Evolutionary conservation across 164 flowering plant genomes (phyloP).

Genomic region (Vitis cinerea): DNA sequence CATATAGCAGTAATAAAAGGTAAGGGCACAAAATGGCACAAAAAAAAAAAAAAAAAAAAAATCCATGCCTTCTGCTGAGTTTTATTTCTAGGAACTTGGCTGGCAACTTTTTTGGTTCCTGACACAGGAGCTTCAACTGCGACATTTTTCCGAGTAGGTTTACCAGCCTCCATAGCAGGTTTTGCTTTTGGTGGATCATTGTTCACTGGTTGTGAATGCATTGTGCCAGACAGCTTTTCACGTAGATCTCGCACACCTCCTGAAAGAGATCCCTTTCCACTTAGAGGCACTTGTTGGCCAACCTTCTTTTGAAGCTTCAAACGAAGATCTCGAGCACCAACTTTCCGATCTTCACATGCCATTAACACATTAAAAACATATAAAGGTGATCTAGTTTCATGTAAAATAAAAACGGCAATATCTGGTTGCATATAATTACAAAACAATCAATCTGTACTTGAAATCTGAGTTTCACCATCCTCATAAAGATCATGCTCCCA

Average conservation of each 20-base stretch:
- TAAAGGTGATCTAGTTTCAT: slow-evolving; percentile 3
- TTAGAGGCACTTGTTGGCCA: slow-evolving; percentile 39
- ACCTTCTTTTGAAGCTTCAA: slow-evolving; percentile 80
- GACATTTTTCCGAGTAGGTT: slow-evolving; percentile 47
- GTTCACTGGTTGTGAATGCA: slow-evolving; percentile 51
- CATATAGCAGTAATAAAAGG: background rate
- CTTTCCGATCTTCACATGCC: slow-evolving; percentile 47
- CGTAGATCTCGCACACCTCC: slow-evolving; percentile 74
- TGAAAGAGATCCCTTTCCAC: slow-evolving; percentile 39
- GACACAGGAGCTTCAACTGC: slow-evolving; percentile 40
- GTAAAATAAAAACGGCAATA: slow-evolving; percentile 9
- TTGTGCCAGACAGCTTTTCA: slow-evolving; percentile 80
- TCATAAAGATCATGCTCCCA: slow-evolving; percentile 96
- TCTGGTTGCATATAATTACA: slow-evolving; percentile 3
- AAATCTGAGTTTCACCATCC: slow-evolving; percentile 39
- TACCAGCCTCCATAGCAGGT: slow-evolving; percentile 30
- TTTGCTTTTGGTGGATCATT: slow-evolving; percentile 47
- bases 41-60: slow-evolving; percentile 1
- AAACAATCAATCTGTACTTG: slow-evolving; percentile 51
- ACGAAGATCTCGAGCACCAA: slow-evolving; percentile 78
- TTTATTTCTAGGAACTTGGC: slow-evolving; percentile 41
- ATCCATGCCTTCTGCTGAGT: slow-evolving; percentile 55
- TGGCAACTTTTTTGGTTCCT: slow-evolving; percentile 41
- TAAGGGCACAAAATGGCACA: background rate
- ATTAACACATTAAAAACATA: slow-evolving; percentile 27